Evolutionary conservation across 163 green algal species (phyloP), one percentile per base, ranked within the genome.

Genomic region (Scenedesmus sp.): DNA sequence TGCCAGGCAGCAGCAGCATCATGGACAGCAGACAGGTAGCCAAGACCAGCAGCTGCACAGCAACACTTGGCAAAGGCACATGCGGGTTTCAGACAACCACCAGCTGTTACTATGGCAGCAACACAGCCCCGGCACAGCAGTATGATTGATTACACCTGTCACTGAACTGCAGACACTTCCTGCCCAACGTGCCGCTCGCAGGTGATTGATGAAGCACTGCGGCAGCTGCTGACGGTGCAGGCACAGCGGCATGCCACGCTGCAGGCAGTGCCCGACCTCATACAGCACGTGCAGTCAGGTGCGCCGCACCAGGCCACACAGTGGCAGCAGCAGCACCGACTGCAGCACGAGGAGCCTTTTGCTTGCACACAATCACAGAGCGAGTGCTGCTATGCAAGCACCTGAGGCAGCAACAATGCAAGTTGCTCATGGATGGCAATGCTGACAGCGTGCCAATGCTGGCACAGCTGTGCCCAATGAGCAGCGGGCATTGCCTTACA

Each of bases 151-250:
- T 53, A 10, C 46, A 6, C 46, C 46, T 10, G 10, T 53, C 46
- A 16, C 46, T 53, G 46, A 53, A 6, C 10, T 53, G 46, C 46
- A 6, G 10, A 10, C 3, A 56, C 59, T 72, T 37, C 65, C 30
- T 44, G 61, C 20, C n/a, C n/a, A n/a, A 40, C 2, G 13, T 72
- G 68, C 44, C 26, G 68, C 85, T 76, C 33, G 79, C 92, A 96
- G 95, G 93, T 92, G 15, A 93, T 94, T 3, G 95, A 97, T 78
- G 94, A 94, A 16, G 91, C 96, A 59, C 91, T 98, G 56, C 89
- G 92, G 44, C 82, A 87, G 15, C 90, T 97, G 70, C 80, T 98
- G 61, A 91, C 81, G 5, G 49, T 72, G 24, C 89, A 92, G 0
- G 91, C 93, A 0, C 85, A 93, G n/a, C 89, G 90, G 7, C 76